Evolutionary conservation across 179 eudicot genomes (phyloP).

Genomic region (Heliamphora pulchella): DNA sequence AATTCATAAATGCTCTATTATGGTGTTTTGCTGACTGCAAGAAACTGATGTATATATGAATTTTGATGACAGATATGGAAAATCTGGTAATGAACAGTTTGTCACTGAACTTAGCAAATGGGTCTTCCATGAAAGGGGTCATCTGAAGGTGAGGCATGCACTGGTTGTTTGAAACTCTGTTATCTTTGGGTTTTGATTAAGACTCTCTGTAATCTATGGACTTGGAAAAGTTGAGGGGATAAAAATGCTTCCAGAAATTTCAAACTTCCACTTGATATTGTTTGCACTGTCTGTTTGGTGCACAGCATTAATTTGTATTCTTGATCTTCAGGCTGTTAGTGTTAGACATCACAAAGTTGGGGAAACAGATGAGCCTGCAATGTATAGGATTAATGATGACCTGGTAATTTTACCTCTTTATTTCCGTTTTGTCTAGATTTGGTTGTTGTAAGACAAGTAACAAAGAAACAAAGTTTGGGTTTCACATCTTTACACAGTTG

Average conservation of each 20-base stretch:
- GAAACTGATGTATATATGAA: not conserved
- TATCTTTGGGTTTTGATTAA: not conserved
- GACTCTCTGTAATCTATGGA: not conserved
- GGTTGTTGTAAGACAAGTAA: not conserved
- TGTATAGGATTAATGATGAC: constrained; percentile 87
- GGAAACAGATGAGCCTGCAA: constrained; percentile 64
- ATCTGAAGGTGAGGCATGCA: constrained; percentile 57
- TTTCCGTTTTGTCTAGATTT: not conserved
- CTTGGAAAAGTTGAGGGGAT: not conserved
- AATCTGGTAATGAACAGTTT: constrained; percentile 89
- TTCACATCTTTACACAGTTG: not conserved
- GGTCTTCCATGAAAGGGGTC: constrained; percentile 98
- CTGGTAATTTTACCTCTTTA: constrained; percentile 42
- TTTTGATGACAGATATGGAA: constrained; percentile 46
- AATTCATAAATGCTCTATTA: not conserved
- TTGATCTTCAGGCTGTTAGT: constrained; percentile 56
- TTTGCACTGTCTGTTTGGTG: not conserved
- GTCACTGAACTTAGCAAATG: constrained; percentile 88
- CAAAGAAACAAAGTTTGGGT: not conserved
- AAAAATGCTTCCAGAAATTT: not conserved
- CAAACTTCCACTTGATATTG: not conserved
- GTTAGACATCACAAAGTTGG: constrained; percentile 82
- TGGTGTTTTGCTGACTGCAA: not conserved
- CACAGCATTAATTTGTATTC: too few species aligned
- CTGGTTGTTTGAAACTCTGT: not conserved